Base-by-base conservation (phyloP, 345 rosid species). In the Salix exigua region DNA sequence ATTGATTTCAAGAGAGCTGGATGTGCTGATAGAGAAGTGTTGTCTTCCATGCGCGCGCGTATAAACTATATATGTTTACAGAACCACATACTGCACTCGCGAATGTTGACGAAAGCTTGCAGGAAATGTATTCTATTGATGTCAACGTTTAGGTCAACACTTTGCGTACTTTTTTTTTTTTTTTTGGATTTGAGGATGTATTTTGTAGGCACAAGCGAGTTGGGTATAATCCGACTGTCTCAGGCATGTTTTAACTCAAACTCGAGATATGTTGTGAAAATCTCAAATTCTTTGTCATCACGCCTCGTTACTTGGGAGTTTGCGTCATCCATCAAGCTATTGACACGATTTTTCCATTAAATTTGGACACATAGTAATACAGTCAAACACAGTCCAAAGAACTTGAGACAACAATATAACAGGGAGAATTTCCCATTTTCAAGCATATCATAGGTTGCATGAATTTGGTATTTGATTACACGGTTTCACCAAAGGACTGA, bases 51-150 rank as follows among this genome's bases (percentile, higher is more conserved):
- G 90, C 64, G 77, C 74, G 77, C 81, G 83, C 66, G 16, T 67
- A 71, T 79, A 78, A 76, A 76, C 78, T 37, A 70, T n/a, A n/a
- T n/a, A n/a, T 72, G 76, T 23, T 71, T 38, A 93, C 73, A 75
- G 91, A 87, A 35, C 79, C 48, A 81, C 87, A 91, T 69, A 91
- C 83, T 77, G 86, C 87, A 65, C 75, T 78, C 18, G 89, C 75
- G 60, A 71, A 87, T 71, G 78, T 83, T 75, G 92, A 79, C 66
- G 91, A 87, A 77, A 95, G 85, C 82, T 84, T 87, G 88, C 98
- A 91, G 88, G 93, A 96, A 77, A 80, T 71, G 73, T 93, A 85
- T 82, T 93, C 90, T 42, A 93, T 84, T 55, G 98, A 90, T 62
- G 70, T 88, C 77, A 95, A 84, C 21, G 97, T 91, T 85, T 93